Evolutionary conservation across 2,329 filamentous ascomycete species (phyloP).

Genomic region (Ceratocystis albifundus): DNA sequence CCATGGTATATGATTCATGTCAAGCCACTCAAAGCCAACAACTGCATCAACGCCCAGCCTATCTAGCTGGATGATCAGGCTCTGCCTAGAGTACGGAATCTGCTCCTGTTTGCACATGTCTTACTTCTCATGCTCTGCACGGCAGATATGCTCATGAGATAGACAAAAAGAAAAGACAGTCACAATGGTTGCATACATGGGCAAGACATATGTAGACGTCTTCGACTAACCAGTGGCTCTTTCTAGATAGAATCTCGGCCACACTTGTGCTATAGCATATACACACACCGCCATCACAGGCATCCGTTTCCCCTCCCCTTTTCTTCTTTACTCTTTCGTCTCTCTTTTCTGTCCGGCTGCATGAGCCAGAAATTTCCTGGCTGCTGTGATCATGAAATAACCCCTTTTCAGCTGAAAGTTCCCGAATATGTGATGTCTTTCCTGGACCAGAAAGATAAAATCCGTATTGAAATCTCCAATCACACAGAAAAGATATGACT

Average conservation of each 20-base stretch:
- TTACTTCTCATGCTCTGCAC: not conserved
- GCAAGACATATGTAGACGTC: not conserved
- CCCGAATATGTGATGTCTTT: not conserved
- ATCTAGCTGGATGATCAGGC: no score
- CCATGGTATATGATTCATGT: not conserved
- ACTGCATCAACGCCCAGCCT: not conserved
- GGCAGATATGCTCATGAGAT: not conserved
- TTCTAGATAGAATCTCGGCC: no score
- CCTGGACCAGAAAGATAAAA: not conserved
- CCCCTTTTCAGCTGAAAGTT: not conserved
- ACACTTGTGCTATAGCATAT: not conserved
- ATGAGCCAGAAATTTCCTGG: not conserved
- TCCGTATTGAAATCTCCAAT: not conserved
- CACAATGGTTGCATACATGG: not conserved
- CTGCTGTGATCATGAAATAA: not conserved
- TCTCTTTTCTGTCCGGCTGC: not conserved
- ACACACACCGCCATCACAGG: not conserved
- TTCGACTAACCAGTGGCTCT: not conserved
- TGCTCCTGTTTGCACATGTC: no score
- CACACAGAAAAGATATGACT: not conserved
- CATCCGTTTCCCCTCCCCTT: not conserved
- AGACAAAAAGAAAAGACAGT: not conserved
- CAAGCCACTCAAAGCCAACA: not conserved
- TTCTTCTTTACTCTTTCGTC: not conserved
- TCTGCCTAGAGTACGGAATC: no score